phyloP scores from a whole-genome alignment of 768 basidiomycete species.

The Cantharellus anzutake region DNA sequence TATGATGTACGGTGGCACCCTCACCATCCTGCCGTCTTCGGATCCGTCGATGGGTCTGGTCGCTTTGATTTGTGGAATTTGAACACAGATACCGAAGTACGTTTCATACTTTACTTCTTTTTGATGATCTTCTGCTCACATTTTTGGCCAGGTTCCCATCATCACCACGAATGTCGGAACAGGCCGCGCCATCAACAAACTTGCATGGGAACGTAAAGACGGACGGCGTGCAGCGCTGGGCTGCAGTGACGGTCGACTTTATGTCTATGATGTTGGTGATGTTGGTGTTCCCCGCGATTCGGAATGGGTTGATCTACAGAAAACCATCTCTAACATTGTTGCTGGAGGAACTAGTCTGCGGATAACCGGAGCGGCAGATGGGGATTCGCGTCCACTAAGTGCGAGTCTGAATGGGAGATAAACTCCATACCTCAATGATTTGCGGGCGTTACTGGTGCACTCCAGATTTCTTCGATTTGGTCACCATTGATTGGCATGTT shows the following conservation, averaged over 20 bases:
- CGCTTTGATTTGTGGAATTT: conserved; percentile 97
- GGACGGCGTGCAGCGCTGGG: conserved; percentile 80
- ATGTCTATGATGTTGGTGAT: conserved; percentile 91
- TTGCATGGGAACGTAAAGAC: conserved; percentile 88
- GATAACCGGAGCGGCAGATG: not conserved
- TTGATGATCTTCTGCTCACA: not conserved
- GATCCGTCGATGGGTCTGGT: conserved; percentile 83
- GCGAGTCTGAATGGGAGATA: not conserved
- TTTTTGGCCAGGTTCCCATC: conserved; percentile 53
- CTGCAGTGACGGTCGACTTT: conserved; percentile 79
- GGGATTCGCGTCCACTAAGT: not conserved
- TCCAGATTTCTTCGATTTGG: no score
- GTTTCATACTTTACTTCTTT: not conserved
- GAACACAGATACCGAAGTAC: conserved; percentile 82
- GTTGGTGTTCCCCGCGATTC: conserved; percentile 72
- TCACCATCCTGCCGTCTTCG: conserved; percentile 83
- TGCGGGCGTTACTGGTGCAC: no score
- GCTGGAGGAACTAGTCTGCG: conserved; percentile 20
- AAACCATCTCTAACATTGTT: conserved; percentile 52
- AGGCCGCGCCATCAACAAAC: conserved; percentile 79
- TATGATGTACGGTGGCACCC: conserved; percentile 99
- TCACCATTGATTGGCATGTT: no score
- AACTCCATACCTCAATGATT: no score
- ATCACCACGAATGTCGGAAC: conserved; percentile 71
- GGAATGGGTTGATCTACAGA: conserved; percentile 89